Conservation (phyloP, 192 early-diverging fungal species). For the Mortierella claussenii region DNA sequence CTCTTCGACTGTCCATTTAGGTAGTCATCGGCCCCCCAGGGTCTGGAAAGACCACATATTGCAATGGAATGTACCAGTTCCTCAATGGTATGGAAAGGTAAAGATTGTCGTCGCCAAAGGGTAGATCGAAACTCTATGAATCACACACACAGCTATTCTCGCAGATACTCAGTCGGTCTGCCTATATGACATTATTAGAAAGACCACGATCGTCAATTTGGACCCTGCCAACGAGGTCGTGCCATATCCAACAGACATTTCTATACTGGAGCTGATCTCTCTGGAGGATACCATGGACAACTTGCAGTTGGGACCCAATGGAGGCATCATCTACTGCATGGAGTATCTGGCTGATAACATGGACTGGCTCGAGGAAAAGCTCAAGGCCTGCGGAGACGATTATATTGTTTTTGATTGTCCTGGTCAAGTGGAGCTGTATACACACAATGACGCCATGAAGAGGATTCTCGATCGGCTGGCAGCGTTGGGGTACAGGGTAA, state of each 20-base stretch:
- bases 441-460: slow-evolving; percentile 88
- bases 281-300: slow-evolving; percentile 94
- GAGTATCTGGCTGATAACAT: slow-evolving; percentile 93
- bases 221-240: slow-evolving; percentile 96
- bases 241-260: slow-evolving; percentile 82
- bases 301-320: slow-evolving; percentile 92
- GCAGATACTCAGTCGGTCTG: neutral
- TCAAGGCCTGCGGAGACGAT: slow-evolving; percentile 74
- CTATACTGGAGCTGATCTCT: slow-evolving; percentile 92
- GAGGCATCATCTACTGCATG: slow-evolving; percentile 96
- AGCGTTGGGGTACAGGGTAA: slow-evolving; percentile 76
- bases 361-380: slow-evolving; percentile 88
- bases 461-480: slow-evolving; percentile 77
- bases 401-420: slow-evolving; percentile 98
- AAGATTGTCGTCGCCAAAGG: too few relatives aligned
- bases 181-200: too few relatives aligned
- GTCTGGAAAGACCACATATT: slow-evolving; percentile 97
- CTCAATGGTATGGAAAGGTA: slow-evolving; percentile 78
- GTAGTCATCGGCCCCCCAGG: slow-evolving; percentile 95
- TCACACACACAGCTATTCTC: too few relatives aligned
- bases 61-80: slow-evolving; percentile 90
- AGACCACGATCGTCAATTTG: slow-evolving; percentile 93
- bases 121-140: too few relatives aligned
- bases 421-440: slow-evolving; percentile 98
- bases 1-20: slow-evolving; percentile 56